phyloP scores from a whole-genome alignment of 2,329 filamentous ascomycete species.

The Aureobasidium namibiae region DNA sequence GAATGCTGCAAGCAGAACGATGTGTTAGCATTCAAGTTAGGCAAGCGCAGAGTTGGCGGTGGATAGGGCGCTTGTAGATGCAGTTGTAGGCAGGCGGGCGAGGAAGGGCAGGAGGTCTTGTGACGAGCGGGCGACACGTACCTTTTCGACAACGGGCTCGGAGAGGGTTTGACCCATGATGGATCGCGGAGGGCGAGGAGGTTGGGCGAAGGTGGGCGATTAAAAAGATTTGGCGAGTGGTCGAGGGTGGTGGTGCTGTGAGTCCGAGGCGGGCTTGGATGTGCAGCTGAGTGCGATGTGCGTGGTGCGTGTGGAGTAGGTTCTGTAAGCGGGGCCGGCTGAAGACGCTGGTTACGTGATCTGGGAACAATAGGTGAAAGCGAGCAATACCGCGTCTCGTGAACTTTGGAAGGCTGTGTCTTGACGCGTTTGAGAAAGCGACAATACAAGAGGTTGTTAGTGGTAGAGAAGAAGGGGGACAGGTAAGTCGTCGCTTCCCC shows the following conservation, averaged over 20 bases:
- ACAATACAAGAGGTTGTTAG: background rate
- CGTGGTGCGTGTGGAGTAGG: background rate
- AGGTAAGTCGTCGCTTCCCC: background rate
- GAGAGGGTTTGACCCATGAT: conserved; percentile 98
- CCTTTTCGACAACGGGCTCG: conserved; percentile 98
- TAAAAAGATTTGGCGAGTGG: background rate
- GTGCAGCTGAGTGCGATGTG: conserved; percentile 3
- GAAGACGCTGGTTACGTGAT: background rate
- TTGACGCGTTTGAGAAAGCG: background rate
- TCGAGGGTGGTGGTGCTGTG: background rate
- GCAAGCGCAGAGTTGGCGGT: background rate
- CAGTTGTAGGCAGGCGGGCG: background rate
- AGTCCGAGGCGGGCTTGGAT: background rate
- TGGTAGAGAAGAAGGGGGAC: background rate
- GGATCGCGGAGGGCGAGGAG: conserved; percentile 14
- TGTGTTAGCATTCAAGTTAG: background rate
- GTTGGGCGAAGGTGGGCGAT: background rate
- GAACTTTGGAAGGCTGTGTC: background rate
- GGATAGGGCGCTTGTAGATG: background rate
- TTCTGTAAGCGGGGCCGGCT: conserved; percentile 7
- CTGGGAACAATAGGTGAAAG: background rate
- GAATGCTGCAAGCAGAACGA: conserved; percentile 57
- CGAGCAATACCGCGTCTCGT: background rate
- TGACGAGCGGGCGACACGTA: conserved; percentile 40
- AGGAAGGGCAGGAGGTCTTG: conserved; percentile 10